A percentile compares a stretch with the other conserved stretches of the same genome.
phyloP scores from a whole-genome alignment of 805 yeast species.

The Yamadazyma phyllophila region DNA sequence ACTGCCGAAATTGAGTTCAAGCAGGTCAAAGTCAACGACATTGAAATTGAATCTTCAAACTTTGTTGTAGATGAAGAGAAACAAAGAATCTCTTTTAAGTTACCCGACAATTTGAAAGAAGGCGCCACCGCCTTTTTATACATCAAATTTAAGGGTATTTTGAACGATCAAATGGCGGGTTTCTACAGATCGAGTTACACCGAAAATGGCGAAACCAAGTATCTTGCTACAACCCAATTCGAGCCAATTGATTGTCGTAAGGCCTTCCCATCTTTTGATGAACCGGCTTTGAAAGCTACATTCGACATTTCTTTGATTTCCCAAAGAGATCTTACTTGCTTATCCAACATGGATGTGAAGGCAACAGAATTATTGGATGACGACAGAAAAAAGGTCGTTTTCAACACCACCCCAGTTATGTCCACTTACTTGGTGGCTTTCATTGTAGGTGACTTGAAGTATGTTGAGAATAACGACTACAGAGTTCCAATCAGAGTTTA shows the following conservation, averaged over 20 bases:
- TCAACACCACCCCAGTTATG: constrained; percentile 79
- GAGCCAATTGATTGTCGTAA: constrained; percentile 85
- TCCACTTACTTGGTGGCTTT: constrained; percentile 85
- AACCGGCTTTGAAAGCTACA: constrained; percentile 71
- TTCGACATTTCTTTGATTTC: constrained; percentile 65
- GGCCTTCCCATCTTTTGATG: constrained; percentile 82
- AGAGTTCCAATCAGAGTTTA: constrained; percentile 77
- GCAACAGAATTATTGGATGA: constrained; percentile 41
- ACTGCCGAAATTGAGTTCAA: constrained; percentile 62
- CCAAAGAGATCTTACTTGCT: constrained; percentile 52
- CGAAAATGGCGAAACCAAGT: constrained; percentile 60
- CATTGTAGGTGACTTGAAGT: constrained; percentile 75
- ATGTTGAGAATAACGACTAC: constrained; percentile 63
- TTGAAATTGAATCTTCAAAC: constrained; percentile 13
- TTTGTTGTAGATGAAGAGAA: constrained; percentile 34
- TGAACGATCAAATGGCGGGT: constrained; percentile 80
- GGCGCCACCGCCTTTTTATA: constrained; percentile 45
- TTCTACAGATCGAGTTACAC: constrained; percentile 71
- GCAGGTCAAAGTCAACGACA: constrained; percentile 40
- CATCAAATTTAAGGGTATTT: constrained; percentile 56
- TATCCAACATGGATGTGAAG: constrained; percentile 69
- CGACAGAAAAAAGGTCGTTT: constrained; percentile 53
- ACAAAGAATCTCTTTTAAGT: constrained; percentile 40
- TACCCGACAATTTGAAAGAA: constrained; percentile 31
- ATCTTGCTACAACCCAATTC: constrained; percentile 81